Conservation (phyloP, 768 basidiomycete genomes). For the Collybiopsis confluens region DNA sequence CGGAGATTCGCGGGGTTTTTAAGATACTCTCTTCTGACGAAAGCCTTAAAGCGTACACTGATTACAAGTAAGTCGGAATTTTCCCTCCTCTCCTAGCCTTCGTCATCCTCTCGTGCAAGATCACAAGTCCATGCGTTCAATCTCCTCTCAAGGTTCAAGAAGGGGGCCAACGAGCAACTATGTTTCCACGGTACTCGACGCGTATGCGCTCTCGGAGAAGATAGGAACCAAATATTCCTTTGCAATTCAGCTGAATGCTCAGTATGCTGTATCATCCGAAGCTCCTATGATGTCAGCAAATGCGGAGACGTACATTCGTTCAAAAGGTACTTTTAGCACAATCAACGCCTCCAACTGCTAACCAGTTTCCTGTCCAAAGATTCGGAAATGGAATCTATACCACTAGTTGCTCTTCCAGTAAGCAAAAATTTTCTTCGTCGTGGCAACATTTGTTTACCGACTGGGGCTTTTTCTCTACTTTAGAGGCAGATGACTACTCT, state of each 20-base stretch:
- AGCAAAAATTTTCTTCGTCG: constrained; percentile 15
- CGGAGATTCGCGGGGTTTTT: constrained; percentile 45
- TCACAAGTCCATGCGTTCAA: constrained; percentile 5
- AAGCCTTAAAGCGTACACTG: constrained; percentile 38
- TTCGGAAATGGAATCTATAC: constrained; percentile 73
- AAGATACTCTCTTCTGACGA: constrained; percentile 45
- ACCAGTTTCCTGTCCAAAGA: constrained; percentile 22
- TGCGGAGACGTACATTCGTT: constrained; percentile 39
- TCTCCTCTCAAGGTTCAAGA: constrained; percentile 6
- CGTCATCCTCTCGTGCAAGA: too few relatives aligned
- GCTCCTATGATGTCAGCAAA: constrained; percentile 55
- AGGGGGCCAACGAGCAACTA: constrained; percentile 46
- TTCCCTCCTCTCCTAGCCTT: too few relatives aligned
- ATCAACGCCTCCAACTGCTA: not conserved
- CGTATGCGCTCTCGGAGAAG: constrained; percentile 54
- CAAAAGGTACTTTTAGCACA: not conserved
- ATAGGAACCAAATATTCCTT: constrained; percentile 36
- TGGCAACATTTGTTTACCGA: not conserved
- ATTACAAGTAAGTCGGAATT: constrained; percentile 44
- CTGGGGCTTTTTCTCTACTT: not conserved
- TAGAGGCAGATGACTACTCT: constrained; percentile 67
- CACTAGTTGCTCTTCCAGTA: constrained; percentile 63
- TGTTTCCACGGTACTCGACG: constrained; percentile 70
- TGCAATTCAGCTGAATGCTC: constrained; percentile 48
- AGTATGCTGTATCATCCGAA: constrained; percentile 53